Evolutionary conservation across 2,329 filamentous ascomycete species (phyloP), one percentile per base, ranked within the genome.

Genomic region (Pseudogymnoascus sp.): DNA sequence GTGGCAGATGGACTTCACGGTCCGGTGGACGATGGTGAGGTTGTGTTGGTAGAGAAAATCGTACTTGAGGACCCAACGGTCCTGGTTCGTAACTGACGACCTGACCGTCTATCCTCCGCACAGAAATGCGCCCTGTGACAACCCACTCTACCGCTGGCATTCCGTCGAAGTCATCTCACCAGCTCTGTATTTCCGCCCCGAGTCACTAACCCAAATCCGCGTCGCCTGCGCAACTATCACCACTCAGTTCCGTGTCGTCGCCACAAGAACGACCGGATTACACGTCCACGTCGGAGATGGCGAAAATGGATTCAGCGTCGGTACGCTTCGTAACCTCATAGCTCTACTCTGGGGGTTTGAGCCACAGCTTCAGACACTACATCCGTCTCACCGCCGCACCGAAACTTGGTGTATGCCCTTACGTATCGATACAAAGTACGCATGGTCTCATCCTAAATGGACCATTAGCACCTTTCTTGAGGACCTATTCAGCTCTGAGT

Each of bases 271-370:
- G 2, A 67, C 66, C 26, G 72, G 70, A 0, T 33, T 73, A 0
- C 72, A 75, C 56, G 67, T 75, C 16, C 73, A 76, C 60, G 65
- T 75, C 24, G 72, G 72, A 4, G 69, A 72, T 26, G 68, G 66
- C 1, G 40, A 31, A n/a, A 28, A 65, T 3, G 67, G 68, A 0
- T 73, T 73, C 38, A 61, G 61, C 6, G 41, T 70, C 11, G 28
- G 61, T 6, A 67, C 67, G 1, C 38, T 76, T n/a, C 68, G 69
- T 62, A 74, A 73, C 31, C 31, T 75, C 8, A 40, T 73, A 26
- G 67, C 66, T 0, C 46, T 70, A 3, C 61, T 68, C 12, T 68
- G 68, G 40, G 71, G 70, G 0, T 72, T 72, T 62, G 73, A 75
- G 61, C 61, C 61, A 10, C 68, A 68, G 6, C 62, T 75, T 4